Base-by-base conservation (phyloP, 306 rosid species). In the Gillenia trifoliata region DNA sequence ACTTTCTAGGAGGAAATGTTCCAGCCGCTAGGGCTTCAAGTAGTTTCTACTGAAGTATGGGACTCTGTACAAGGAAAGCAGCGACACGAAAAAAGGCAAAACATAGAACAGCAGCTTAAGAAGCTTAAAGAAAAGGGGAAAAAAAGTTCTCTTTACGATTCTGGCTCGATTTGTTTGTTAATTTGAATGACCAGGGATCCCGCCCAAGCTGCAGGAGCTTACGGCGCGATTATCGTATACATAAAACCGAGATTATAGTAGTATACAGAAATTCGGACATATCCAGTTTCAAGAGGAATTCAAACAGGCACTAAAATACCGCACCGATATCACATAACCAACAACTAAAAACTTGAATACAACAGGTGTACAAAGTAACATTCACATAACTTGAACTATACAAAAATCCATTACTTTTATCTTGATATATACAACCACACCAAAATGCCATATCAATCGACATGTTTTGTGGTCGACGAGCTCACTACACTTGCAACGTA, bases 371-470 rank as follows among this genome's bases (percentile, higher is more conserved):
- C 75, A 74, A 2, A 45, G 59, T n/a, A 20, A 31, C 68, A 23
- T 62, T 31, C 36, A 70, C 81, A 67, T 71, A 52, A 64, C 56
- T 59, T 71, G 71, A 52, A 62, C 66, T 64, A 66, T 54, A 54
- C 73, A 71, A 34, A 31, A 36, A n/a, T 41, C 68, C 59, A 36
- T 22, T 10, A 11, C 12, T 49, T 71, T 29, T 36, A 30, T 25
- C 49, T 72, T 78, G 23, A 28, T 64, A 47, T 75, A 40, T 60
- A 78, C 54, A 47, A 55, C 12, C 64, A 71, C 69, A 71, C 47
- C 28, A 20, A n/a, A 72, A 55, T 40, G 64, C 73, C 22, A 72
- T 72, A 11, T 19, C 33, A 38, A 66, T 11, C 3, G 56, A 54
- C 73, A 78, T 22, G 12, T 11, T 5, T 8, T 4, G 40, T 22